Percentiles rank a stretch among this genome's conserved stretches.
phyloP scores from a whole-genome alignment of 306 rosid genomes.

The Ziziphus jujuba region DNA sequence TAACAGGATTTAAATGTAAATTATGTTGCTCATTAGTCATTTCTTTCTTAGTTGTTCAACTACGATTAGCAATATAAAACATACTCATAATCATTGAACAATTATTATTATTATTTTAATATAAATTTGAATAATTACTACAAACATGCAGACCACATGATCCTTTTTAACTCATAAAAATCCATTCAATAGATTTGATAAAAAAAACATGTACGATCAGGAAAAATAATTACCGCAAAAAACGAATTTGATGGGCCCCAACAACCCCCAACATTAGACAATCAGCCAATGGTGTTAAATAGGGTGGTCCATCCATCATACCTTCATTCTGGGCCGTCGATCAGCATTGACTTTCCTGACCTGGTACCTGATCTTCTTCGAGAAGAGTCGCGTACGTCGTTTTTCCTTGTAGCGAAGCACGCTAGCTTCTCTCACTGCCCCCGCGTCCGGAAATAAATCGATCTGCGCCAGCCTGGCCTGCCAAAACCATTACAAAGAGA shows the following conservation, averaged over 20 bases:
- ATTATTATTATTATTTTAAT: no score
- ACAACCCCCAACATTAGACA: background rate
- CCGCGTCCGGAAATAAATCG: conserved; percentile 61
- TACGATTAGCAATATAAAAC: no score
- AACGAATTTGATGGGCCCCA: background rate
- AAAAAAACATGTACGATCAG: no score
- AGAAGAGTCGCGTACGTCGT: conserved; percentile 68
- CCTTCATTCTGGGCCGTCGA: conserved; percentile 96
- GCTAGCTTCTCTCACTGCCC: conserved; percentile 74
- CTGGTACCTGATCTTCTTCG: conserved; percentile 86
- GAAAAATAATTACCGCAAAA: background rate
- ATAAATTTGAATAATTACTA: no score
- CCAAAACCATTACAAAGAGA: conserved; percentile 12
- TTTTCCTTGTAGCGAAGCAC: conserved; percentile 78
- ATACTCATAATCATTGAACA: no score
- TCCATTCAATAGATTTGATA: no score
- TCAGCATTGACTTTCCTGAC: conserved; percentile 83
- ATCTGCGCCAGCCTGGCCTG: conserved; percentile 74
- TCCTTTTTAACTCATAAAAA: no score
- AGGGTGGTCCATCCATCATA: conserved; percentile 32
- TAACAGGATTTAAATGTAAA: no score
- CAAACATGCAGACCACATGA: no score
- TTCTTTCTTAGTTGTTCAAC: no score
- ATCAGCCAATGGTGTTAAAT: background rate
- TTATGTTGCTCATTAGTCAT: no score